Evolutionary conservation across 202 grass and related monocot species (phyloP).

Genomic region (Alloteropsis angusta): DNA sequence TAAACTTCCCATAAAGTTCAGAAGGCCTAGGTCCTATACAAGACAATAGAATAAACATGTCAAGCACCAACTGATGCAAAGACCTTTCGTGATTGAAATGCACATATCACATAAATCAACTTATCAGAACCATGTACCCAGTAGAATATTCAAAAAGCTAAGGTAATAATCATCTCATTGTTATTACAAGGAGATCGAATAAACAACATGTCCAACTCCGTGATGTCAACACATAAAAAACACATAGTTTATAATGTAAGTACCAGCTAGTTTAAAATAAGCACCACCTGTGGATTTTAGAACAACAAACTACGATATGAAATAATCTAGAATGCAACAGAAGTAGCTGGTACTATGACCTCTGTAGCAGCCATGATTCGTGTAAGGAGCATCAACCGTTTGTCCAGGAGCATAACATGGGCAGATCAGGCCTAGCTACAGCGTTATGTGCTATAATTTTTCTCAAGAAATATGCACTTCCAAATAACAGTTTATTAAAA

Average conservation of each 20-base stretch:
- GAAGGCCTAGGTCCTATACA: conserved; percentile 73
- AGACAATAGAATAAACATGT: conserved; percentile 31
- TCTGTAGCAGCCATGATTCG: background rate
- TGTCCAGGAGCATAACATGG: background rate
- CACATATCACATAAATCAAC: background rate
- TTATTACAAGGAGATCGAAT: background rate
- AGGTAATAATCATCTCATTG: background rate
- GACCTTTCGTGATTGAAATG: background rate
- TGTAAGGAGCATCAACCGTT: background rate
- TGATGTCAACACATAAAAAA: background rate
- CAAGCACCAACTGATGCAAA: background rate
- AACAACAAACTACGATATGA: background rate
- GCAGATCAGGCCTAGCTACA: background rate
- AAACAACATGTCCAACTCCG: background rate
- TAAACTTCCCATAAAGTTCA: conserved; percentile 83
- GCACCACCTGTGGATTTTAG: too few relatives aligned
- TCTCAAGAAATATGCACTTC: background rate
- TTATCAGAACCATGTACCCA: background rate
- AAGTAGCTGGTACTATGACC: background rate
- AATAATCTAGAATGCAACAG: background rate
- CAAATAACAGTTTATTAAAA: background rate
- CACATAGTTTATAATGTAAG: background rate
- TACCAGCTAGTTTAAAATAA: background rate
- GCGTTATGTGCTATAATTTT: background rate
- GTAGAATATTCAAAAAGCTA: conserved; percentile 2